phyloP scores from a whole-genome alignment of 257 asterid genomes.

The Solanum bulbocastanum region DNA sequence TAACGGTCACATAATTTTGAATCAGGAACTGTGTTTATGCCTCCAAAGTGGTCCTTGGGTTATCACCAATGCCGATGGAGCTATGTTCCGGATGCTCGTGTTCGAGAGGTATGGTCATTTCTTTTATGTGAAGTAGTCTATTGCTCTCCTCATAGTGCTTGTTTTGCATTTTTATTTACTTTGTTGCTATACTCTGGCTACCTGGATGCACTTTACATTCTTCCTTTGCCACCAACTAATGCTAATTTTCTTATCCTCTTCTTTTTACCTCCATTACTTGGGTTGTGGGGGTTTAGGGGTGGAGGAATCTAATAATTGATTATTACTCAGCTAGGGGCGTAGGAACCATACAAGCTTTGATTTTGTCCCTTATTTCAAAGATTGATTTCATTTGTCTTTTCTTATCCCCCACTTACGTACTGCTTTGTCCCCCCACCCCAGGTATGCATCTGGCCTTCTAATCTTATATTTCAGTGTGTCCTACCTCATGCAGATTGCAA shows the following conservation, averaged over 20 bases:
- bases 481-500: conserved; percentile 55
- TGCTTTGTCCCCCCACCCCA: background rate
- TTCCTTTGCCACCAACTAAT: background rate
- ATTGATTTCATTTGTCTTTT: background rate
- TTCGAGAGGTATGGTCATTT: conserved; percentile 60
- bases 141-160: background rate
- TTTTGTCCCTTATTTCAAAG: background rate
- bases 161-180: background rate
- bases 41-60: conserved; percentile 97
- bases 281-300: background rate
- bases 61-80: conserved; percentile 99
- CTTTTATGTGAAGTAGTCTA: background rate
- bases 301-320: background rate
- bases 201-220: background rate
- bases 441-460: background rate
- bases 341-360: background rate
- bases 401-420: background rate
- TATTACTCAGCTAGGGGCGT: background rate
- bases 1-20: background rate
- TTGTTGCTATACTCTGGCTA: background rate
- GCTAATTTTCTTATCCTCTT: background rate
- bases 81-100: conserved; percentile 71
- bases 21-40: conserved; percentile 87
- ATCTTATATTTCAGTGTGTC: background rate
- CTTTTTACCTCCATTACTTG: background rate